phyloP scores from a whole-genome alignment of 331 rosid species.

The Pyracantha coccinea region DNA sequence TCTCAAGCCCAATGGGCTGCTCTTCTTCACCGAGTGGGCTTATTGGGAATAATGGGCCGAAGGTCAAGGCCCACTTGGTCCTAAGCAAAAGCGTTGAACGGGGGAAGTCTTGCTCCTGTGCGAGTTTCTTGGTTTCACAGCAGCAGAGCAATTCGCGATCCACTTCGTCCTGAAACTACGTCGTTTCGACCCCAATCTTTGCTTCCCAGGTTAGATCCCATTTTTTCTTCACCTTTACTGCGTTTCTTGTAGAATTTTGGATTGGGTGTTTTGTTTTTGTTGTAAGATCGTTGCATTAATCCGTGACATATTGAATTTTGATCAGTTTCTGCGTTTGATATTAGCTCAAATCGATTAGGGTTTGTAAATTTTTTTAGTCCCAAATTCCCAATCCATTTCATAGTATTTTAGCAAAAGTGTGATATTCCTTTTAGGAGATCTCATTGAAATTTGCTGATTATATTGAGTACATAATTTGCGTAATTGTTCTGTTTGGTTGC shows the following conservation, averaged over 20 bases:
- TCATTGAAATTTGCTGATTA: neutral
- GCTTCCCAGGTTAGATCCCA: slow-evolving; percentile 4
- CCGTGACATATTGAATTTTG: neutral
- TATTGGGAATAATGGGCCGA: neutral
- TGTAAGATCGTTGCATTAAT: neutral
- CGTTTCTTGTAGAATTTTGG: neutral
- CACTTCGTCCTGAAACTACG: slow-evolving; percentile 2
- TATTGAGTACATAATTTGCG: neutral
- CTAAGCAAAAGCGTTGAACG: neutral
- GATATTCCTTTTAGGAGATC: neutral
- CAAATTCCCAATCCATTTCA: neutral
- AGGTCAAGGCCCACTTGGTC: too few relatives aligned
- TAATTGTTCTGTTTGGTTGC: neutral
- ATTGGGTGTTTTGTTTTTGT: neutral
- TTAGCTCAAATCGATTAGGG: neutral
- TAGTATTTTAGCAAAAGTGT: neutral
- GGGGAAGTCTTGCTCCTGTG: neutral
- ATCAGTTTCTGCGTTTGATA: neutral
- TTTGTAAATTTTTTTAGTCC: neutral
- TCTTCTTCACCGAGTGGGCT: neutral
- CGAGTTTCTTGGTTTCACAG: neutral
- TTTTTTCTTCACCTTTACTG: neutral
- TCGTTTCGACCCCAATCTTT: neutral
- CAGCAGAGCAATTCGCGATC: neutral
- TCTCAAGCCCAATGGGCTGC: neutral